phyloP scores from a whole-genome alignment of 345 rosid genomes.

The Tarenaya hassleriana region DNA sequence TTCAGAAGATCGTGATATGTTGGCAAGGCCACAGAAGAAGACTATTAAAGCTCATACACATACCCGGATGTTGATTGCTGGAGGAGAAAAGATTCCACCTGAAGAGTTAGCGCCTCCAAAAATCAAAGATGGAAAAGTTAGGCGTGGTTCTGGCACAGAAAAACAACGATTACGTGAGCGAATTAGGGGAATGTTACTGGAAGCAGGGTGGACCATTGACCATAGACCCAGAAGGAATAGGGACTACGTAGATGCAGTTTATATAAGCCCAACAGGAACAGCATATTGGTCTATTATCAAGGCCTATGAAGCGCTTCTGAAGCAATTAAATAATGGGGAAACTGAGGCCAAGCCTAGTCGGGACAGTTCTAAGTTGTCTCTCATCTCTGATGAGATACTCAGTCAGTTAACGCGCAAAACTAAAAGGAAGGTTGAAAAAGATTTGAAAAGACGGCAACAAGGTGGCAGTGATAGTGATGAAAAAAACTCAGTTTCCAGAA shows the following conservation, averaged over 20 bases:
- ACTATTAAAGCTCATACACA: conserved; percentile 32
- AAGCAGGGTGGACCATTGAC: conserved; percentile 91
- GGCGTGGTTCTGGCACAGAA: conserved; percentile 86
- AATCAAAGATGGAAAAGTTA: conserved; percentile 49
- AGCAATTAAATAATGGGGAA: conserved; percentile 50
- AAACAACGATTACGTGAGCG: conserved; percentile 86
- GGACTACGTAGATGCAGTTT: conserved; percentile 84
- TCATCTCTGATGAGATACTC: conserved; percentile 65
- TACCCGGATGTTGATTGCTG: conserved; percentile 30
- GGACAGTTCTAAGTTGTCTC: conserved; percentile 44
- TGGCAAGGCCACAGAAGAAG: conserved; percentile 34
- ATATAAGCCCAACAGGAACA: conserved; percentile 80
- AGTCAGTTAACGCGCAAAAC: conserved; percentile 62
- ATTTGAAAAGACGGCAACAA: conserved; percentile 44
- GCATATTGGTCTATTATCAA: conserved; percentile 92
- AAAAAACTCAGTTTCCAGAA: conserved; percentile 29
- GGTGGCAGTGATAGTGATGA: conserved; percentile 36
- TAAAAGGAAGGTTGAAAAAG: conserved; percentile 56
- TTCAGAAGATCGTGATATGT: conserved; percentile 47
- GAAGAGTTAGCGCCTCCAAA: conserved; percentile 31
- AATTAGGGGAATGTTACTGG: conserved; percentile 75
- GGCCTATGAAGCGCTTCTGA: conserved; percentile 86
- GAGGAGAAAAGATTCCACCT: conserved; percentile 37
- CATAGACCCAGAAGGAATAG: conserved; percentile 84
- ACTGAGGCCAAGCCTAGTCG: conserved; percentile 32